phyloP scores from a whole-genome alignment of 352 stramenopile genomes.

The Phytophthora colocasiae region DNA sequence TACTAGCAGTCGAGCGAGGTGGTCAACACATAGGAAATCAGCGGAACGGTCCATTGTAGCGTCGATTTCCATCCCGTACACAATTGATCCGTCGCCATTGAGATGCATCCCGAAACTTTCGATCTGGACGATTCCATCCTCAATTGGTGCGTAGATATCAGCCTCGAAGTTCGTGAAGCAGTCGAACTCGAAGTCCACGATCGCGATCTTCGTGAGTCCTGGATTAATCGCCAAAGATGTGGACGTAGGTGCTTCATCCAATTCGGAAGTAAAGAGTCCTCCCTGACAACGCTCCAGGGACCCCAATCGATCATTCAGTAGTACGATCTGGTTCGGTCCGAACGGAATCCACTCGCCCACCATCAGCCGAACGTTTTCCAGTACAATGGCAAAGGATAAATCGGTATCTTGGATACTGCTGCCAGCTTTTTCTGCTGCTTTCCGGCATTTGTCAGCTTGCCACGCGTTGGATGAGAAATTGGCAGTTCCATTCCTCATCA shows the following conservation, averaged over 20 bases:
- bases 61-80: conserved; percentile 94
- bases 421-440: conserved; percentile 66
- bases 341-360: conserved; percentile 99
- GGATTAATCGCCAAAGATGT: conserved; percentile 85
- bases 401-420: conserved; percentile 91
- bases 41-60: conserved; percentile 97
- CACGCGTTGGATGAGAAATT: conserved; percentile 96
- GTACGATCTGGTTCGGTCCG: conserved; percentile 97
- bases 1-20: conserved; percentile 95
- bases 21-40: conserved; percentile 97
- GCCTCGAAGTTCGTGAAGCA: conserved; percentile 99
- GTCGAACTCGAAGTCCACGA: conserved; percentile 98
- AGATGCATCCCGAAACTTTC: conserved; percentile 96
- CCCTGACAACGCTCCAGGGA: conserved; percentile 96
- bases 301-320: conserved; percentile 97
- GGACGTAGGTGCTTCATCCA: conserved; percentile 87
- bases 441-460: conserved; percentile 85
- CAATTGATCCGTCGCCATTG: conserved; percentile 79
- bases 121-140: conserved; percentile 96
- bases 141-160: conserved; percentile 95
- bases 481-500: conserved; percentile 91
- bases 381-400: conserved; percentile 95
- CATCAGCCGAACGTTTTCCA: conserved; percentile 97
- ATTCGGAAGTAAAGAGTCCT: conserved; percentile 95
- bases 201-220: conserved; percentile 96